Evolutionary conservation across 805 yeast genomes (phyloP).

Genomic region (Pichia occidentalis): DNA sequence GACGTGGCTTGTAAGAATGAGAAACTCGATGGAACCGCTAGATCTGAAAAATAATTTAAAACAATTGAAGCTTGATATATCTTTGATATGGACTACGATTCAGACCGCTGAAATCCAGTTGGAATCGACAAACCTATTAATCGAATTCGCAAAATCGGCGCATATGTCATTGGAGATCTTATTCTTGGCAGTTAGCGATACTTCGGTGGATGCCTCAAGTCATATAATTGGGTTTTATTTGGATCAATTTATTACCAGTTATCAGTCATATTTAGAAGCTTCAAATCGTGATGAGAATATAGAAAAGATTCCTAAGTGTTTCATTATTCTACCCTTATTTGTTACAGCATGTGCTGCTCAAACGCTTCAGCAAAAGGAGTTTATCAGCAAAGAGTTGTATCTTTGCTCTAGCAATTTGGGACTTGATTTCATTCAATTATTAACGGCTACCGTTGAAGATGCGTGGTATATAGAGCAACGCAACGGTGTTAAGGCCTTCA

Average conservation of each 20-base stretch:
- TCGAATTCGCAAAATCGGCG: conserved; percentile 20
- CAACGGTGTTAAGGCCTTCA: conserved; percentile 15
- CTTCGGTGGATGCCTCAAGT: conserved; percentile 14
- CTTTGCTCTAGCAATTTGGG: conserved; percentile 12
- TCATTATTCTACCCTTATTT: conserved; percentile 21
- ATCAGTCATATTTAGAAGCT: conserved; percentile 8
- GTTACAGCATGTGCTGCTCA: conserved; percentile 26
- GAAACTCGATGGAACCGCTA: conserved; percentile 6
- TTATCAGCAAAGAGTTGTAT: conserved; percentile 24
- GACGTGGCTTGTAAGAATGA: conserved; percentile 29
- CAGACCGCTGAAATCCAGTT: conserved; percentile 28
- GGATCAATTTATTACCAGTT: conserved; percentile 19
- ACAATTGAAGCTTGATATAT: conserved; percentile 21
- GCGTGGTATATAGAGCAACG: conserved; percentile 25
- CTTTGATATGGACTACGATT: conserved; percentile 26
- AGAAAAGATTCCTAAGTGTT: conserved; percentile 8
- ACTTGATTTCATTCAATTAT: conserved; percentile 12
- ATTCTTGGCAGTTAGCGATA: conserved; percentile 20
- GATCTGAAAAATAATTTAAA: conserved; percentile 11
- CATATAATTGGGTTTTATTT: conserved; percentile 25
- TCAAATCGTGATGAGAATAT: too few species aligned
- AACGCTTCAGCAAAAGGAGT: conserved; percentile 21
- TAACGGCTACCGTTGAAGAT: conserved; percentile 24
- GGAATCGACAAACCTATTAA: conserved; percentile 9
- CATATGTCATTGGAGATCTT: conserved; percentile 26